phyloP scores from a whole-genome alignment of 495 filamentous ascomycete species.

The Collariella sp. region DNA sequence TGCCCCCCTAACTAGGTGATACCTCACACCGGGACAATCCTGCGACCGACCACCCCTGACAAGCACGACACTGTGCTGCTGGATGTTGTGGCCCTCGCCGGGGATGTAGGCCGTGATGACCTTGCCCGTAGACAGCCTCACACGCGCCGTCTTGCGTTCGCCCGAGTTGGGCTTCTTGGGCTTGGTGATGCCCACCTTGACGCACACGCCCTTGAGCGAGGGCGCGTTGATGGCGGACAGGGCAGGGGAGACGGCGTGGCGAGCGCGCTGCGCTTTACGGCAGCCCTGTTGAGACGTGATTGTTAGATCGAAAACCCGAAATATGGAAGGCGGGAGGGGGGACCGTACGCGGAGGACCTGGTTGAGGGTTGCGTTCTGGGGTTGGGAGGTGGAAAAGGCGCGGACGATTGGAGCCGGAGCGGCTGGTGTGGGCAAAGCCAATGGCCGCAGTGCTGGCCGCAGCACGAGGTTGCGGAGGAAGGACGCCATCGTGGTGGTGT shows the following conservation, averaged over 20 bases:
- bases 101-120: slow-evolving; percentile 87
- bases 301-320: neutral
- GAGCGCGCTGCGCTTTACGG: slow-evolving; percentile 63
- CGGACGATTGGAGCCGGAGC: slow-evolving; percentile 14
- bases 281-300: slow-evolving; percentile 52
- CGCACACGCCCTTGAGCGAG: slow-evolving; percentile 87
- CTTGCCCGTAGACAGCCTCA: slow-evolving; percentile 78
- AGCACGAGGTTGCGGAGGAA: slow-evolving; percentile 24
- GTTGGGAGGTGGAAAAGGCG: slow-evolving; percentile 43
- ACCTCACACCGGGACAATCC: slow-evolving; percentile 98
- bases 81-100: slow-evolving; percentile 96
- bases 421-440: neutral
- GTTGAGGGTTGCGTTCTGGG: slow-evolving; percentile 49
- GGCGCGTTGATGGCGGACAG: slow-evolving; percentile 59
- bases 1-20: slow-evolving; percentile 83
- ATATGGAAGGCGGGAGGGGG: neutral
- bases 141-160: slow-evolving; percentile 82
- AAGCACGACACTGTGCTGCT: slow-evolving; percentile 95
- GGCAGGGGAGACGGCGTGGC: slow-evolving; percentile 79
- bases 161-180: slow-evolving; percentile 99
- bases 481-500: slow-evolving; percentile 19
- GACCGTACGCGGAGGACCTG: slow-evolving; percentile 46
- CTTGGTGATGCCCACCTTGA: slow-evolving; percentile 83
- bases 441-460: slow-evolving; percentile 21
- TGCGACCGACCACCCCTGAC: slow-evolving; percentile 84